These are phyloP conservation scores for Colletotrichum gigasporum DNA, from an alignment of 2,329 filamentous ascomycete genomes.

Conservation along the genomic window DNA sequence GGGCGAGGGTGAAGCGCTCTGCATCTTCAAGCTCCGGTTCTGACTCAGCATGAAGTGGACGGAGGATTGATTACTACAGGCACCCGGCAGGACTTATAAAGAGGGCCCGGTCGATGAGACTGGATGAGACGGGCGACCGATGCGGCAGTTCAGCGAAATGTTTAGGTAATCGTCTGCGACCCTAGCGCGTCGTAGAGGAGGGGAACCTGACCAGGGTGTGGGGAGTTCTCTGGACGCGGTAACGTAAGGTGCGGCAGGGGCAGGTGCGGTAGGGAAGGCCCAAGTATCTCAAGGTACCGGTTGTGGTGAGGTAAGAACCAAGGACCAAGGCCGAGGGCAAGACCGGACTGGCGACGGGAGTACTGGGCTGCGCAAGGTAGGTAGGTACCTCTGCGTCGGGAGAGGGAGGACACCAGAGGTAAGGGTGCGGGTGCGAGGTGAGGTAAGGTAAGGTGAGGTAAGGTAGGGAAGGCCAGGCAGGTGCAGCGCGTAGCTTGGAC, in stretches of 20 bases:
- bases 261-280: slow-evolving; percentile 6
- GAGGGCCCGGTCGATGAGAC: slow-evolving; percentile 30
- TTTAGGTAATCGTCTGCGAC: slow-evolving; percentile 31
- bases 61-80: slow-evolving; percentile 34
- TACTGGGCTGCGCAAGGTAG: too few relatives aligned
- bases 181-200: slow-evolving; percentile 32
- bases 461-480: too few relatives aligned
- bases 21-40: slow-evolving; percentile 34
- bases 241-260: slow-evolving; percentile 26
- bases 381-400: too few relatives aligned
- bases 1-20: slow-evolving; percentile 31
- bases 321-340: slow-evolving; percentile 3
- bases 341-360: neutral
- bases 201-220: slow-evolving; percentile 30
- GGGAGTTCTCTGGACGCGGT: slow-evolving; percentile 19
- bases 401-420: too few relatives aligned
- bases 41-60: slow-evolving; percentile 34
- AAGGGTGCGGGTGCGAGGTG: neutral
- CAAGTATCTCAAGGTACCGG: slow-evolving; percentile 8
- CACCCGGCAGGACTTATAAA: slow-evolving; percentile 30
- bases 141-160: slow-evolving; percentile 30
- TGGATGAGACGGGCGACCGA: slow-evolving; percentile 29
- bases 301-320: slow-evolving; percentile 19
- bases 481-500: slow-evolving; percentile 28
- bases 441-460: slow-evolving; percentile 5